Evolutionary conservation across 2,329 filamentous ascomycete genomes (phyloP), one percentile per base, ranked within the genome.

Genomic region (Colletotrichum sp.): DNA sequence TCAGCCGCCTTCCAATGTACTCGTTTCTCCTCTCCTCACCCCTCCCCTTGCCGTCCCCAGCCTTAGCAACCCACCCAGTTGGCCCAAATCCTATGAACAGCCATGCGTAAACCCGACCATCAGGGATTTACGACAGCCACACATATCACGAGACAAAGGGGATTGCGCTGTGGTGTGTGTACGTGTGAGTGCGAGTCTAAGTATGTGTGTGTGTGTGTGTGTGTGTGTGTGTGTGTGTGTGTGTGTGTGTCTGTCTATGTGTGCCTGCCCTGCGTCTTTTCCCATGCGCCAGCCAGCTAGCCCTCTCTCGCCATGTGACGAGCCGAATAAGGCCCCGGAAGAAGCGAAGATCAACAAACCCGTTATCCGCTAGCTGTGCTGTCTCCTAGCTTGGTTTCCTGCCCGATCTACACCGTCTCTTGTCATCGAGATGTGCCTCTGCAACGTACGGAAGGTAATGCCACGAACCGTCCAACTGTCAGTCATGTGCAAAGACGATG

Each of bases 291-390:
- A 62, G 59, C 24, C 28, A n/a, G 8, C 59, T 57, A 67, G 60
- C 68, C 49, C 13, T 71, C n/a, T 15, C 15, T 21, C 8, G 26
- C 73, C 69, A 76, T 72, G 68, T 75, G 72, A 72, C 52, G 16
- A 60, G 60, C 60, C 62, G 16, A 26, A 28, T 36, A 15, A 18
- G 16, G 15, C 26, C 44, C 69, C 55, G n/a, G 30, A 76, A 64
- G 32, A 55, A 63, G 73, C 30, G 68, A 64, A 12, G 55, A 64
- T 73, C 57, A 49, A n/a, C 69, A 28, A 30, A 9, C 8, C 52
- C n/a, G n/a, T 44, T 12, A 26, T 18, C 30, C 30, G n/a, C 60
- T n/a, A 57, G 44, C 32, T 55, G 24, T 44, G 52, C 16, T 21
- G 55, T 24, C 24, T 26, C 13, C 12, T 13, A 66, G 60, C 39